A percentile compares a stretch with the other conserved stretches of the same genome.
Evolutionary conservation across 139 green algal species (phyloP).

Genomic region (Chara braunii): DNA sequence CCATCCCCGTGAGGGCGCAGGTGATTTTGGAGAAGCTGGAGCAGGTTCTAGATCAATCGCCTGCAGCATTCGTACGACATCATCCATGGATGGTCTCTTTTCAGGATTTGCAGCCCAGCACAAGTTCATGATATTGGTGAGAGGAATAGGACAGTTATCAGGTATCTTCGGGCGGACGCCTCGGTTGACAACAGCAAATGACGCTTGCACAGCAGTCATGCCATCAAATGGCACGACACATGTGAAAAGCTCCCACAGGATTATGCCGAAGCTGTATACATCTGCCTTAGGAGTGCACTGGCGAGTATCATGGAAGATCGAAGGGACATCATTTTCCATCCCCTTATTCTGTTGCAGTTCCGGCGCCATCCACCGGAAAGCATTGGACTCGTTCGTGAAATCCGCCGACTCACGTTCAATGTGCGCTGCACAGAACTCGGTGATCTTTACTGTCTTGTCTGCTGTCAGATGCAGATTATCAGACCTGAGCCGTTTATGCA

Average conservation of each 20-base stretch:
- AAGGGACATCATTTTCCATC: not conserved
- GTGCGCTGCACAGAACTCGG: slow-evolving; percentile 80
- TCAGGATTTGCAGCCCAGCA: slow-evolving; percentile 28
- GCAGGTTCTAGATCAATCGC: too few species aligned
- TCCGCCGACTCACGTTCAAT: not conserved
- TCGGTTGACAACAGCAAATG: slow-evolving; percentile 32
- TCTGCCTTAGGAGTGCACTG: slow-evolving; percentile 69
- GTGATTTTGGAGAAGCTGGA: too few species aligned
- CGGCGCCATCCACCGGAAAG: not conserved
- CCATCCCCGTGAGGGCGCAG: too few species aligned
- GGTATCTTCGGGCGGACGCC: slow-evolving; percentile 16
- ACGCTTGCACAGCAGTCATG: slow-evolving; percentile 58
- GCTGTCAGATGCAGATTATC: slow-evolving; percentile 11
- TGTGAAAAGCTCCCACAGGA: slow-evolving; percentile 85
- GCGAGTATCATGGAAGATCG: slow-evolving; percentile 3
- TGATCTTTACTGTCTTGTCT: slow-evolving; percentile 50
- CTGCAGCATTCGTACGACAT: slow-evolving; percentile 16
- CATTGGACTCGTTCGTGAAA: not conserved
- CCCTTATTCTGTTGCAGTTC: not conserved
- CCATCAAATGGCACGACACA: slow-evolving; percentile 72
- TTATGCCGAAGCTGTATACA: slow-evolving; percentile 73
- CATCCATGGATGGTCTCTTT: slow-evolving; percentile 8
- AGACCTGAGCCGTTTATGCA: slow-evolving; percentile 19
- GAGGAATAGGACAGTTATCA: not conserved
- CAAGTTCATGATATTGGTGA: slow-evolving; percentile 15